Base-by-base conservation (phyloP, 306 rosid species). In the Vachellia collinsii region DNA sequence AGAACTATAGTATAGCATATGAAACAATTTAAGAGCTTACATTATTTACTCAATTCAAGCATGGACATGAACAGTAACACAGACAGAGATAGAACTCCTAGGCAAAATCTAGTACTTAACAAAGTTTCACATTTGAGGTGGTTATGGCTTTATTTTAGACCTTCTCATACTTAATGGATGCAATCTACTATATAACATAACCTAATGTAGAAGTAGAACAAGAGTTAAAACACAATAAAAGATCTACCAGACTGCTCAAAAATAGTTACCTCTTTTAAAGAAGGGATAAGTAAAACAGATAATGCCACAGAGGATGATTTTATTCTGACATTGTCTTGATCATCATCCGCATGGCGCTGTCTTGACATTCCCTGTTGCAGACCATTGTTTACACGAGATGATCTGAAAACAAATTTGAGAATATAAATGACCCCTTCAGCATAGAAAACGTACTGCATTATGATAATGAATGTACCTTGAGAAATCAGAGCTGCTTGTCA, bases 251-350 rank as follows among this genome's bases (percentile, higher is more conserved):
- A 56, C 16, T 54, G 41, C 51, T 70, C 36, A 71, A 79, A 76
- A 70, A 74, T 61, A 68, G 73, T 86, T 82, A 96, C 99, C 99
- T 96, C 98, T 88, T 93, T 96, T 82, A 93, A 80, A 29, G 99
- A 89, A 85, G 99, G 94, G 82, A 93, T 82, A 42, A 96, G 95
- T 86, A 96, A 78, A 75, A 70, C 71, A 41, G 99, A 92, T 76
- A 96, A 88, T 16, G 97, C 89, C 74, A 74, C 88, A 23, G 97
- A 96, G 4, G 94, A 86, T 39, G 90, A 80, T 74, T 73, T 74
- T 74, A 89, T 63, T 86, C 86, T 93, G 77, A 83, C 84, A 79
- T 80, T 77, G 86, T 87, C 99, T 84, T 84, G 93, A 14, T 87
- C 91, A 62, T 91, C 91, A 70, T 80, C 85, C 77, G 88, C 72